These are phyloP conservation scores for Endothia cerciana DNA, from an alignment of 2,329 filamentous ascomycete species.

Conservation along the genomic window DNA sequence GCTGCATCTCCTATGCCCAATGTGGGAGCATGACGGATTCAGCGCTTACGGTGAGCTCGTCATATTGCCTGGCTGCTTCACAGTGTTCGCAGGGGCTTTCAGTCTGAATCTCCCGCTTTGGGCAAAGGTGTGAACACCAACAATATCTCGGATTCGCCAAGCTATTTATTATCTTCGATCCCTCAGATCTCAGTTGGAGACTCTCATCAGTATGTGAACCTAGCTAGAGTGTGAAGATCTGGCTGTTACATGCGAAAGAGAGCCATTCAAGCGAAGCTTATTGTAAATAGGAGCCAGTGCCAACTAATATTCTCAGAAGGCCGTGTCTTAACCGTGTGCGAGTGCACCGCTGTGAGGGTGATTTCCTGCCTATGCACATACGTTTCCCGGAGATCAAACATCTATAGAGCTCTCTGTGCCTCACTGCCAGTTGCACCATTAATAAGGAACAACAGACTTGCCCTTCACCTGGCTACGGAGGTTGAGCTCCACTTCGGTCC, in stretches of 20 bases:
- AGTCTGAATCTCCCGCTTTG: neutral
- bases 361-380: neutral
- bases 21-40: slow-evolving; percentile 4
- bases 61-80: neutral
- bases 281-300: neutral
- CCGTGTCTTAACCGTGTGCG: neutral
- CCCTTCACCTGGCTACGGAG: slow-evolving; percentile 21
- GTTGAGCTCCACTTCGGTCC: slow-evolving; percentile 14
- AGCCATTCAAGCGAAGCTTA: neutral
- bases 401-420: neutral
- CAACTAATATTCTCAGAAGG: neutral
- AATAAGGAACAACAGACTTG: slow-evolving; percentile 10
- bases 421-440: neutral
- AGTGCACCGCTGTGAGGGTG: neutral
- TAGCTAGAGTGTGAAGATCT: neutral
- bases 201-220: neutral
- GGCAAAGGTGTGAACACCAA: slow-evolving; percentile 2
- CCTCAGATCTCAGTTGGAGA: neutral
- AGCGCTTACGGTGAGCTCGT: slow-evolving; percentile 1
- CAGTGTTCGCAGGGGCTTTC: neutral
- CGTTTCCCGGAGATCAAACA: neutral
- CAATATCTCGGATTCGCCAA: neutral
- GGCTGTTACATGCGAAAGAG: neutral
- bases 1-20: slow-evolving; percentile 6
- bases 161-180: neutral